A percentile compares a stretch with the other conserved stretches of the same genome.
phyloP scores from a whole-genome alignment of 2,329 filamentous ascomycete genomes.

The Phaeosphaeriaceae sp. region DNA sequence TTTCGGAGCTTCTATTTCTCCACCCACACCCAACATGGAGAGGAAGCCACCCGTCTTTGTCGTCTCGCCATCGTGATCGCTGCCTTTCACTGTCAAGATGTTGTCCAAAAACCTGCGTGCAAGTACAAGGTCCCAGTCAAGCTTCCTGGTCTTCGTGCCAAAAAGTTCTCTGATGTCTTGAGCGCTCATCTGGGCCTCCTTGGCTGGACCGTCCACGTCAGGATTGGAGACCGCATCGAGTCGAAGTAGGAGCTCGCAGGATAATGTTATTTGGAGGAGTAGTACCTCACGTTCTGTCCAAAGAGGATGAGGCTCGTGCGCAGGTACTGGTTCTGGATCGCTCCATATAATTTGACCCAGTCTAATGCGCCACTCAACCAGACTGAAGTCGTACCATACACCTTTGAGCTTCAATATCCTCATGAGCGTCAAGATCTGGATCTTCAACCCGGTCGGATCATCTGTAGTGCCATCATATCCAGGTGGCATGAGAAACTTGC shows the following conservation, averaged over 20 bases:
- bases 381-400: slow-evolving; percentile 77
- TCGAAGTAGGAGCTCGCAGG: slow-evolving; percentile 62
- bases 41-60: slow-evolving; percentile 37
- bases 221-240: slow-evolving; percentile 56
- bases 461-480: slow-evolving; percentile 52
- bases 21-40: slow-evolving; percentile 32
- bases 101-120: slow-evolving; percentile 61
- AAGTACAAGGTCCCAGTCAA: slow-evolving; percentile 64
- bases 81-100: slow-evolving; percentile 49
- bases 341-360: slow-evolving; percentile 77
- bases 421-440: slow-evolving; percentile 73
- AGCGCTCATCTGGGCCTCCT: slow-evolving; percentile 50
- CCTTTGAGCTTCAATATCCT: slow-evolving; percentile 70
- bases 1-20: slow-evolving; percentile 25
- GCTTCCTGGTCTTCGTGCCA: slow-evolving; percentile 57
- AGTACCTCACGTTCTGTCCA: slow-evolving; percentile 60
- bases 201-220: slow-evolving; percentile 41
- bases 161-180: slow-evolving; percentile 56
- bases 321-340: slow-evolving; percentile 26
- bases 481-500: slow-evolving; percentile 51
- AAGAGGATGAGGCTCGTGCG: slow-evolving; percentile 28
- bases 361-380: slow-evolving; percentile 76
- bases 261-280: slow-evolving; percentile 61
- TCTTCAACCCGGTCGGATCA: slow-evolving; percentile 67
- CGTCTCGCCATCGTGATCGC: slow-evolving; percentile 17